These are phyloP conservation scores for Plasmodium malariae DNA, from an alignment of 169 alveolate species.

Conservation along the genomic window DNA sequence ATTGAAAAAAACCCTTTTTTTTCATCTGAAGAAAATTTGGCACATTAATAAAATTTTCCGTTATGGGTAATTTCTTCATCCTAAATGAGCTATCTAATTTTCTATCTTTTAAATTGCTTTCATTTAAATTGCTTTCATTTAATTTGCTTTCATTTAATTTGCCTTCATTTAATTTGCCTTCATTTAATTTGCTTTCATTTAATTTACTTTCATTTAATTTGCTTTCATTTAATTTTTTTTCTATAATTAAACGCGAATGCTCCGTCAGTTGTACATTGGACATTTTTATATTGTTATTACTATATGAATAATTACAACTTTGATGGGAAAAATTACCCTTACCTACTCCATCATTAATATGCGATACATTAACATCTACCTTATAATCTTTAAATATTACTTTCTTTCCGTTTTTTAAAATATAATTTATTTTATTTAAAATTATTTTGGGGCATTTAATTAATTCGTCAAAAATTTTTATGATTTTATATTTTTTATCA, in stretches of 20 bases:
- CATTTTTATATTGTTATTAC: constrained; percentile 18
- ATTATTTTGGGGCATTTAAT: constrained; percentile 69
- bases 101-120: too few relatives aligned
- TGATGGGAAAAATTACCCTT: neutral
- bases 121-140: neutral
- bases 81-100: neutral
- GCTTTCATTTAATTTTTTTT: neutral
- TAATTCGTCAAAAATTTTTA: constrained; percentile 71
- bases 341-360: neutral
- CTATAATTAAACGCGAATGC: constrained; percentile 15
- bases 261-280: constrained; percentile 42
- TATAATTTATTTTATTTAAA: constrained; percentile 46
- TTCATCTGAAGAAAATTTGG: constrained; percentile 47
- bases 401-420: constrained; percentile 55
- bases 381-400: constrained; percentile 60
- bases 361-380: neutral
- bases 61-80: constrained; percentile 20
- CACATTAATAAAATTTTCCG: constrained; percentile 31
- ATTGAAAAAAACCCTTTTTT: constrained; percentile 56
- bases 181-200: too few relatives aligned
- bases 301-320: constrained; percentile 35
- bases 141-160: neutral
- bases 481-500: constrained; percentile 68
- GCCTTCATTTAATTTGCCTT: too few relatives aligned
- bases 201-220: neutral